Base-by-base conservation (phyloP, 2,329 filamentous ascomycete species). In the Trichothecium roseum region DNA sequence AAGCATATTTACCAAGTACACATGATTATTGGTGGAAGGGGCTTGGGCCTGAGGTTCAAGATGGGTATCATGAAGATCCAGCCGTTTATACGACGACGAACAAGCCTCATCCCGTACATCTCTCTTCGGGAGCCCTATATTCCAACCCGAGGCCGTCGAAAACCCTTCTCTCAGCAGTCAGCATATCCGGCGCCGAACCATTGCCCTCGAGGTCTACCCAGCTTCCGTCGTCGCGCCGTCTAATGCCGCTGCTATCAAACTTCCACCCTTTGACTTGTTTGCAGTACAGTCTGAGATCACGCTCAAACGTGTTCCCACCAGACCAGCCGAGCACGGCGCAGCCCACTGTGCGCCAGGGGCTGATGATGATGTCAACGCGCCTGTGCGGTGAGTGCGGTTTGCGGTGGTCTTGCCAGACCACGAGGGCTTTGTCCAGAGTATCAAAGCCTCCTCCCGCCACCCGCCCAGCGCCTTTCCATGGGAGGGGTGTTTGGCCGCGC, bases 301-400 rank as follows among this genome's bases (percentile, higher is more conserved):
- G 68, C 62, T 95, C 77, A 46, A 95, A 96, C 0, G 87, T 95
- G 0, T 81, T 94, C 2, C 79, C 89, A 1, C 87, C 84, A 13
- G 75, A 81, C 91, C 89, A 96, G 2, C 87, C 88, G 14, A 89
- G 62, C 4, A 96, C 70, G 0, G 88, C 89, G 46, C 87, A 95
- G 0, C 91, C 89, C 0, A 84, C 78, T 1, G 86, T 94, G 37
- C 78, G 80, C 84, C 89, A 95, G 0, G 88, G 86, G 16, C 77
- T 78, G 41, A 96, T 68, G 45, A 96, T 89, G 39, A 96, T 94
- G 52, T 96, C 89, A 1, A 96, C 88, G 31, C 89, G 71, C 15
- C 87, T 75, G 52, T 94, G 89, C 1, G 72, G 69, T n/a, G 39
- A 34, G 18, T 35, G 39, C 36, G 15, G 15, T 40, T 40, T 24